Evolutionary conservation across 2,329 filamentous ascomycete species (phyloP), one percentile per base, ranked within the genome.

Genomic region (Colletotrichum tanaceti): DNA sequence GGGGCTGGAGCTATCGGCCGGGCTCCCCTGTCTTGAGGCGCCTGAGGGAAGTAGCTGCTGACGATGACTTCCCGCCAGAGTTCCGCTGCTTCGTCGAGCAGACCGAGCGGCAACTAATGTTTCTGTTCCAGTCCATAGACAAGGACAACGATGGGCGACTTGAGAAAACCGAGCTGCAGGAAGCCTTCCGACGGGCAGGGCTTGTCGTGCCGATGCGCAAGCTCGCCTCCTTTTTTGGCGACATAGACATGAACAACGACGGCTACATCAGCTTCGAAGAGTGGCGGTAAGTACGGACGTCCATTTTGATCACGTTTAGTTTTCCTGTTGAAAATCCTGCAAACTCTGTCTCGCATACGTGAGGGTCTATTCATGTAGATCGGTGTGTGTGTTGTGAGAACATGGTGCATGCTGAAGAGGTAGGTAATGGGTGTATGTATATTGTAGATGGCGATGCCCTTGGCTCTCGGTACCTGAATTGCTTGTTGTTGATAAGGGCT

Each of bases 181-280:
- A 84, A 43, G 96, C 95, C 11, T 97, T 98, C 76, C 84, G 90
- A 69, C 87, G 85, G 60, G 91, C 93, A 46, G 94, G 94, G 41
- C 85, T 99, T 58, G 86, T 89, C 10, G 91, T 98, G 14, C 91
- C 94, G 24, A 89, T 85, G 73, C 87, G 90, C 63, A 92, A 93
- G 75, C 83, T 99, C 53, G 88, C 93, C 71, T 87, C 90, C 71
- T 98, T 99, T 82, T 98, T 99, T 77, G 83, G 87, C 72, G 91
- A 97, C 77, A 91, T 99, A 74, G 96, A 99, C 78, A 86, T 88
- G 76, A 95, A 99, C 81, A 88, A 91, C 73, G 94, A 99, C 78
- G 94, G 94, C 55, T 89, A 83, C 71, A 97, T 98, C 73, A 94
- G 87, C 71, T 98, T 97, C 80, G 90, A 93, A 73, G 96, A 99